These are phyloP conservation scores for Cytidiella melzeri DNA, from an alignment of 768 basidiomycete species.

Conservation along the genomic window DNA sequence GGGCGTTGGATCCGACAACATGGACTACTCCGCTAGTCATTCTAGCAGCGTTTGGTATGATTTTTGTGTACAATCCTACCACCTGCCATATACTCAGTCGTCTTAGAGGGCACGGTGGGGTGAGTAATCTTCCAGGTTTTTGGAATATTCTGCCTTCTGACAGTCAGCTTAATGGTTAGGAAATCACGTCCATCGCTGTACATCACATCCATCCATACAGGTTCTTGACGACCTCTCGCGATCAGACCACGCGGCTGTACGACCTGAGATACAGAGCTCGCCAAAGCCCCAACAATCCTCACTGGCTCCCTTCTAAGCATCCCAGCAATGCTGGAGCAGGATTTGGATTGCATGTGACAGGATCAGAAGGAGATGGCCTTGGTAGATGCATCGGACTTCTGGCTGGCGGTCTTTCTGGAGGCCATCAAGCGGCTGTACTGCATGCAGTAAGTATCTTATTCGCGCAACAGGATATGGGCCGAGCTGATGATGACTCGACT, in stretches of 20 bases:
- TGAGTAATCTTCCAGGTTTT: conserved; percentile 30
- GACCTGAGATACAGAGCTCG: conserved; percentile 41
- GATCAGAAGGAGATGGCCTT: conserved; percentile 52
- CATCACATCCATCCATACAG: conserved; percentile 54
- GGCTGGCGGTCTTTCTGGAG: conserved; percentile 66
- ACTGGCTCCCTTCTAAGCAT: conserved; percentile 46
- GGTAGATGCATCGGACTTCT: conserved; percentile 59
- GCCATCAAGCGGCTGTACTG: conserved; percentile 65
- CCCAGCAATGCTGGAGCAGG: conserved; percentile 61
- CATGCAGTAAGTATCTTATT: conserved; percentile 41
- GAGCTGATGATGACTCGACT: too few relatives aligned
- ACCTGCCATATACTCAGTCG: conserved; percentile 35
- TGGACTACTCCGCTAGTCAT: conserved; percentile 56
- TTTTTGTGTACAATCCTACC: conserved; percentile 50
- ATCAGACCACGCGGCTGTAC: conserved; percentile 66
- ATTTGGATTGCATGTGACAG: conserved; percentile 57
- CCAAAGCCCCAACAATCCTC: conserved; percentile 41
- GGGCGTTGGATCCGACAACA: conserved; percentile 43
- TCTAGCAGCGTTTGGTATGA: conserved; percentile 44
- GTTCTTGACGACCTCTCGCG: conserved; percentile 67
- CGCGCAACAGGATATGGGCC: background rate
- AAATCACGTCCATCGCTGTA: conserved; percentile 63
- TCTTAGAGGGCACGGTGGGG: conserved; percentile 69
- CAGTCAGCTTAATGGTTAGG: conserved; percentile 24
- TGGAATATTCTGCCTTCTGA: background rate